Evolutionary conservation across 768 basidiomycete genomes (phyloP), one percentile per base, ranked within the genome.

Genomic region (Holtermannia corniformis): DNA sequence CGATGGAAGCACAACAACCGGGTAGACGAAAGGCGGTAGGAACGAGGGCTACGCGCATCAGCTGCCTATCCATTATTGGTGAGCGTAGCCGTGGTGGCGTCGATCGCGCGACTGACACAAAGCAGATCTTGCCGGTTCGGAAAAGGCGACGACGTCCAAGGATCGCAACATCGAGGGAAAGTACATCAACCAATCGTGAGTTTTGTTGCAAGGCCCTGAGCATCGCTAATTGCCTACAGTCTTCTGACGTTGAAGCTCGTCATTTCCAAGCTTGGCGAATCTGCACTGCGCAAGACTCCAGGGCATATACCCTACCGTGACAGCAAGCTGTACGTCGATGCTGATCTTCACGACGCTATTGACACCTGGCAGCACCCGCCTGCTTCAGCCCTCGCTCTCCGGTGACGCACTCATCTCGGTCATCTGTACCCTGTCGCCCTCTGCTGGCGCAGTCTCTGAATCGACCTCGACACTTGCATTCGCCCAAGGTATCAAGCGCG

Each of bases 321-420:
- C 68, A 90, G 87, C 41, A 97, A 97, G 72, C 79, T 97, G 70
- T 70, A 26, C 47, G 70, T 54, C 19, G 65, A 0, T 25, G 2
- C 28, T 40, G n/a, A n/a, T 26, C 10, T 41, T 16, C 25, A 14
- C 22, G 22, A 16, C 32, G 44, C 44, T 7, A 16, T 14, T 40
- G 1, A 16, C 21, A 47, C 23, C 55, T 58, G 47, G 51, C 24
- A 70, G 67, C 2, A 95, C 91, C 14, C 82, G 90, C 21, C 81
- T 97, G 72, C 80, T 97, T 4, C 92, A 96, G 71, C 91, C 93
- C 1, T 96, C 91, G 0, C 77, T 99, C 1, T 86, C 90, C 0
- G 93, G 93, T 1, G 89, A 97, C 68, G 92, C 93, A 20, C 82
- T 90, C 5, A 92, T 99, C 49, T 90, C 87, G 41, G 92, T 99